Evolutionary conservation across 2,329 filamentous ascomycete species (phyloP).

Genomic region (Alternaria consortialis): DNA sequence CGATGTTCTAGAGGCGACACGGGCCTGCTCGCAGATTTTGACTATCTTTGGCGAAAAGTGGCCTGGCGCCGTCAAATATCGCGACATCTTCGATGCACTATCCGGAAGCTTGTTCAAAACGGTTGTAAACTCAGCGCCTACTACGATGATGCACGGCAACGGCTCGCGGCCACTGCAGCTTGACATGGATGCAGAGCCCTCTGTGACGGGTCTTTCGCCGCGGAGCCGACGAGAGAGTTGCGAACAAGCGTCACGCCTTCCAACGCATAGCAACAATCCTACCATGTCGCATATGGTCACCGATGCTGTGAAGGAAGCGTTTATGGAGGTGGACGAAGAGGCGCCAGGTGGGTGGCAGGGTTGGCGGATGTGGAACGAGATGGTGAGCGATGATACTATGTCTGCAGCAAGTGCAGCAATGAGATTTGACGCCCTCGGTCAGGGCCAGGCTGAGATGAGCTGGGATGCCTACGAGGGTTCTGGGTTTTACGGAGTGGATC

Average conservation of each 20-base stretch:
- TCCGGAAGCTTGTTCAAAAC: slow-evolving; percentile 31
- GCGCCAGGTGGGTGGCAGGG: slow-evolving; percentile 39
- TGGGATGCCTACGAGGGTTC: slow-evolving; percentile 12
- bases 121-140: slow-evolving; percentile 1
- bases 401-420: not conserved
- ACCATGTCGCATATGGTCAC: slow-evolving; percentile 26
- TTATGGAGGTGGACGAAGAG: slow-evolving; percentile 42
- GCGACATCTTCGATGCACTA: slow-evolving; percentile 39
- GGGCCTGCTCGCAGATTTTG: slow-evolving; percentile 35
- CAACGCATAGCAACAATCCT: slow-evolving; percentile 1
- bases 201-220: not conserved
- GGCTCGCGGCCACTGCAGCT: slow-evolving; percentile 10
- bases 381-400: slow-evolving; percentile 23
- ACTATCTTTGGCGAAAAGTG: slow-evolving; percentile 42
- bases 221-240: not conserved
- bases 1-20: slow-evolving; percentile 37
- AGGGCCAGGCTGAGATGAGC: slow-evolving; percentile 18
- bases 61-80: slow-evolving; percentile 39
- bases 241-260: not conserved
- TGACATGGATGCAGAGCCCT: slow-evolving; percentile 10
- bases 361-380: slow-evolving; percentile 41
- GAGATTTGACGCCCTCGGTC: slow-evolving; percentile 5
- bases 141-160: not conserved
- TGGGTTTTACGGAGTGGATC: slow-evolving; percentile 13
- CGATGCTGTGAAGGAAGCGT: slow-evolving; percentile 39